Conservation (phyloP, 2,329 filamentous ascomycete genomes). For the Colletotrichum godetiae region DNA sequence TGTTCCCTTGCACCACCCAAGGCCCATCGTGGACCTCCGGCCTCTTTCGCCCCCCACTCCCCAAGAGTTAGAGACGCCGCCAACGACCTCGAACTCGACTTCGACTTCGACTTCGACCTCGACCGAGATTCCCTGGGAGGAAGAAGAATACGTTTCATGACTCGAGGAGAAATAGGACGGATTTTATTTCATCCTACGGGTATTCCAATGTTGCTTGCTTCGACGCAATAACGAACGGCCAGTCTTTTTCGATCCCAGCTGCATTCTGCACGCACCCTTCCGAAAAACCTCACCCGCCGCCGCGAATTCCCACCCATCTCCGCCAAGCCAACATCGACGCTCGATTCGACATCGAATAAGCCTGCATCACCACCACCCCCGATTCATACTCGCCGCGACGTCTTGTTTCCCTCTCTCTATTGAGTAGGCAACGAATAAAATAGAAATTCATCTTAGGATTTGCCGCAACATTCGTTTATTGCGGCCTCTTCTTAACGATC, state of each 20-base stretch:
- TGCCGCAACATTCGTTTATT: slow-evolving; percentile 49
- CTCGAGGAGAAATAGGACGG: background rate
- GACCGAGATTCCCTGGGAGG: background rate
- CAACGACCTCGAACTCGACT: slow-evolving; percentile 2
- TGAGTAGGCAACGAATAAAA: slow-evolving; percentile 28
- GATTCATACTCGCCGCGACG: slow-evolving; percentile 16
- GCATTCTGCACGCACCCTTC: background rate
- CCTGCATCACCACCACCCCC: background rate
- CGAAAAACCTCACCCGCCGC: background rate
- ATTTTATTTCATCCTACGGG: background rate
- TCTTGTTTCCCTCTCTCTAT: slow-evolving; percentile 16
- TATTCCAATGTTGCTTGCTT: slow-evolving; percentile 30
- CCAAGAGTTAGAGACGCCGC: slow-evolving; percentile 12
- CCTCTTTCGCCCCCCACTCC: slow-evolving; percentile 11
- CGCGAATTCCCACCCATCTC: slow-evolving; percentile 1
- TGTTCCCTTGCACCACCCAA: slow-evolving; percentile 5
- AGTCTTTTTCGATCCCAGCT: background rate
- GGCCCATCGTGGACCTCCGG: slow-evolving; percentile 30
- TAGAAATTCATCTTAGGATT: slow-evolving; percentile 29
- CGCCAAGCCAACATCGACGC: slow-evolving; percentile 12
- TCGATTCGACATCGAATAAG: slow-evolving; percentile 14
- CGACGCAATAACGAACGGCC: slow-evolving; percentile 32
- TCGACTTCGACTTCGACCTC: background rate
- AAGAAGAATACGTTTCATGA: background rate
- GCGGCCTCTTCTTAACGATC: slow-evolving; percentile 38